Percentiles rank a stretch among this genome's conserved stretches.
Conservation (phyloP, 2,329 filamentous ascomycete species). For the Pseudocercospora crystallina region DNA sequence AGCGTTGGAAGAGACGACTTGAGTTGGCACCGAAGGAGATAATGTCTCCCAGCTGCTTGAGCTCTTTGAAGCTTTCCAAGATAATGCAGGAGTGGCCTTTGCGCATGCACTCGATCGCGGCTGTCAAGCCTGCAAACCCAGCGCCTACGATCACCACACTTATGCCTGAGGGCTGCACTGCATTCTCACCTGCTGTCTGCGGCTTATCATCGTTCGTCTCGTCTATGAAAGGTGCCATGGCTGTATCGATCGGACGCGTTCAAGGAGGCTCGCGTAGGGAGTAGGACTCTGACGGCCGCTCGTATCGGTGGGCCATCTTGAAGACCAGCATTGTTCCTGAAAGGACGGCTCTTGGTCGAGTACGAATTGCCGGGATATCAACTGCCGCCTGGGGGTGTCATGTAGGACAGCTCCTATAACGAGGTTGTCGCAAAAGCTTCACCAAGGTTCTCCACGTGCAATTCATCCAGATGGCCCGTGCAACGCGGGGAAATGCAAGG, state of each 20-base stretch:
- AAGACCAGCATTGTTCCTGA: neutral
- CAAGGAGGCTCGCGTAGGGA: too few species aligned
- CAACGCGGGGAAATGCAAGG: too few species aligned
- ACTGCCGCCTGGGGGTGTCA: neutral
- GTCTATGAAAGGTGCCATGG: too few species aligned
- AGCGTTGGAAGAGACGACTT: slow-evolving; percentile 61
- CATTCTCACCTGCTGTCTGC: too few species aligned
- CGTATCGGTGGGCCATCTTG: too few species aligned
- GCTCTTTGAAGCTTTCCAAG: slow-evolving; percentile 57
- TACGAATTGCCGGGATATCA: neutral
- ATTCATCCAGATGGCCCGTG: too few species aligned
- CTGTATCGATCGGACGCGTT: too few species aligned
- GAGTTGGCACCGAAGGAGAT: slow-evolving; percentile 63
- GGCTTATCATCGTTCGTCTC: too few species aligned
- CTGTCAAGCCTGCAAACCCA: slow-evolving; percentile 62
- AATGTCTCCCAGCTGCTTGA: slow-evolving; percentile 61
- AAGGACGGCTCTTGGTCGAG: neutral
- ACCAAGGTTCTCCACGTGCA: too few species aligned
- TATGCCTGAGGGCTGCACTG: slow-evolving; percentile 44
- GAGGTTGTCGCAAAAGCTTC: too few species aligned
- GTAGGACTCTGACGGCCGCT: too few species aligned
- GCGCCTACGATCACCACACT: slow-evolving; percentile 54
- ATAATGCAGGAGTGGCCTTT: slow-evolving; percentile 61
- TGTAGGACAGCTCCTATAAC: too few species aligned
- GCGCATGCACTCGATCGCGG: slow-evolving; percentile 62